Conservation (phyloP, 441 rosid species). For the Erodium trifolium region DNA sequence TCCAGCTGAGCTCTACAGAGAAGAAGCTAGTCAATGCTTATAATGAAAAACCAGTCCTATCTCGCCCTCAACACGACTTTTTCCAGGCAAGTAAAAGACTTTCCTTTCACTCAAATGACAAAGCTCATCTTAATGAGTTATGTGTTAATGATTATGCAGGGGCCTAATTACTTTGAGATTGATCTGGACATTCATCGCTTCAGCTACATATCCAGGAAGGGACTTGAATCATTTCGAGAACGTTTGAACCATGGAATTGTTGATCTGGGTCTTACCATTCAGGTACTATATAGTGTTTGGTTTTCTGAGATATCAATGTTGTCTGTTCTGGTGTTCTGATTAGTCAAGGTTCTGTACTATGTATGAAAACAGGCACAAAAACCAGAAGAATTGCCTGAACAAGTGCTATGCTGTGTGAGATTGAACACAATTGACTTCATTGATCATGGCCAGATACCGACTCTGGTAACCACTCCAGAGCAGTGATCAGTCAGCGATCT, state of each 20-base stretch:
- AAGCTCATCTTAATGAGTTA: conserved; percentile 8
- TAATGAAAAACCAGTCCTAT: conserved; percentile 41
- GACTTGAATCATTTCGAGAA: conserved; percentile 77
- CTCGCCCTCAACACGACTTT: conserved; percentile 87
- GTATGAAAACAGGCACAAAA: background rate
- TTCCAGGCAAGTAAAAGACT: conserved; percentile 33
- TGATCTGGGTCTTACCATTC: conserved; percentile 80
- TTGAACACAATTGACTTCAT: background rate
- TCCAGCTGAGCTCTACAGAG: conserved; percentile 61
- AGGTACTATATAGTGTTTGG: conserved; percentile 35
- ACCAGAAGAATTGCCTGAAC: background rate
- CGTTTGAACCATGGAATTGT: conserved; percentile 63
- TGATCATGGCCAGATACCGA: conserved; percentile 1
- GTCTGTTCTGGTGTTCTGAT: no score
- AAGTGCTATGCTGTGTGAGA: background rate
- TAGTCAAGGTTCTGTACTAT: no score
- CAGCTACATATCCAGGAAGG: conserved; percentile 82
- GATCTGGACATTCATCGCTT: conserved; percentile 82
- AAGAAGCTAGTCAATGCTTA: conserved; percentile 46
- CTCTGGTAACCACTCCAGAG: background rate
- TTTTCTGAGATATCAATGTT: no score
- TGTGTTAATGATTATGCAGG: conserved; percentile 51
- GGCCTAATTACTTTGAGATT: conserved; percentile 27
- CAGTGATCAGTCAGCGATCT: background rate
- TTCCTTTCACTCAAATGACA: no score